These are phyloP conservation scores for Saccharomyces eubayanus DNA, from an alignment of 805 yeast species.

Conservation along the genomic window DNA sequence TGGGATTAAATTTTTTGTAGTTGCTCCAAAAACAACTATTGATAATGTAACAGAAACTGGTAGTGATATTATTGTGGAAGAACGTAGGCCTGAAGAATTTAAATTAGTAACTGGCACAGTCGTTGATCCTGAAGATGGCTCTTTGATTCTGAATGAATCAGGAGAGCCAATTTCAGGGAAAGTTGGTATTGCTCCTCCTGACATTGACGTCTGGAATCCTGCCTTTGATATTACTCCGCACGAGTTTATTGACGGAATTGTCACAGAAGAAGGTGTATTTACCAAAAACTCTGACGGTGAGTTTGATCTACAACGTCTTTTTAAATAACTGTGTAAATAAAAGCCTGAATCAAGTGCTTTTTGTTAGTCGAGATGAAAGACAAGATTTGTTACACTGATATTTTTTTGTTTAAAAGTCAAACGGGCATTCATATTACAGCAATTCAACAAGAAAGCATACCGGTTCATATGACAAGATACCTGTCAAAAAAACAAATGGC, in stretches of 20 bases:
- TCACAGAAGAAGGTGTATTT: constrained; percentile 66
- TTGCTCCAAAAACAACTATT: constrained; percentile 90
- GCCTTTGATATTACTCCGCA: constrained; percentile 92
- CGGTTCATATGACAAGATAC: too few species aligned
- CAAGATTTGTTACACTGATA: not conserved
- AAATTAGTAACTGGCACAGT: constrained; percentile 66
- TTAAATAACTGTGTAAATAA: constrained; percentile 1
- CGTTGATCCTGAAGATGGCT: constrained; percentile 29
- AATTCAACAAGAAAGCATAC: too few species aligned
- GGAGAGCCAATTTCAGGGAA: constrained; percentile 36
- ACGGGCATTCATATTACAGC: too few species aligned
- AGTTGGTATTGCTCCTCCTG: constrained; percentile 78
- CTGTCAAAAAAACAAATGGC: too few species aligned
- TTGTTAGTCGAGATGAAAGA: not conserved
- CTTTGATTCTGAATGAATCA: constrained; percentile 17
- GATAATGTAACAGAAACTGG: constrained; percentile 64
- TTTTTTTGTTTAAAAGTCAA: too few species aligned
- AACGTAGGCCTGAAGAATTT: constrained; percentile 74
- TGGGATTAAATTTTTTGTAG: constrained; percentile 78
- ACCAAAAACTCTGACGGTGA: constrained; percentile 43
- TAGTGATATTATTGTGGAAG: constrained; percentile 73
- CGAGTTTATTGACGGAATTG: constrained; percentile 73
- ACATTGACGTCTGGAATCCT: constrained; percentile 89
- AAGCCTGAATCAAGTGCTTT: not conserved
- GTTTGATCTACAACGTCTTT: constrained; percentile 36